Evolutionary conservation across 1,139 yeast species (phyloP).

Genomic region (Candida sanyaensis): DNA sequence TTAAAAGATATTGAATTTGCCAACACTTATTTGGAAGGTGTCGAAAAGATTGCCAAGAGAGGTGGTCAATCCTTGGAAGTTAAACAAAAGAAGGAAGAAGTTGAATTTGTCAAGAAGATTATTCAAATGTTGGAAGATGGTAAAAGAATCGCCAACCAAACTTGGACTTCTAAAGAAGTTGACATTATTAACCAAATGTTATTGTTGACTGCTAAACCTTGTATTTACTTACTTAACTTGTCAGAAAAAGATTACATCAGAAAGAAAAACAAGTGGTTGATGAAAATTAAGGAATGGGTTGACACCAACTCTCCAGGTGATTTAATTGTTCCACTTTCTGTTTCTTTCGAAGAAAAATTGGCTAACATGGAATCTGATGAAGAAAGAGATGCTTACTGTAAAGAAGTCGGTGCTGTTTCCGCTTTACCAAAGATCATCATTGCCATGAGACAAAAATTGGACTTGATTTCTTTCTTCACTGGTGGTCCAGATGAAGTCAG

Average conservation of each 20-base stretch:
- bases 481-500: conserved; percentile 86
- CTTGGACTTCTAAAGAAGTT: conserved; percentile 89
- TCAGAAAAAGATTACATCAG: conserved; percentile 93
- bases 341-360: conserved; percentile 88
- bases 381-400: conserved; percentile 89
- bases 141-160: conserved; percentile 87
- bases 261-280: conserved; percentile 95
- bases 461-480: conserved; percentile 81
- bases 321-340: conserved; percentile 89
- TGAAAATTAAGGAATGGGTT: conserved; percentile 95
- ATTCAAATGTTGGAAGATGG: conserved; percentile 78
- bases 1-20: conserved; percentile 97
- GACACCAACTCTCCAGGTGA: conserved; percentile 95
- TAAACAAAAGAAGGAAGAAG: conserved; percentile 92
- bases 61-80: conserved; percentile 97
- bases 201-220: conserved; percentile 92
- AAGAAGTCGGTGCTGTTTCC: conserved; percentile 80
- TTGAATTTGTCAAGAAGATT: conserved; percentile 74
- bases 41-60: conserved; percentile 83
- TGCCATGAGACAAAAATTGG: conserved; percentile 81
- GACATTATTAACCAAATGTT: conserved; percentile 86
- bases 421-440: conserved; percentile 88
- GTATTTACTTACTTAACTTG: conserved; percentile 91
- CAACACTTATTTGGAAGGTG: conserved; percentile 82
- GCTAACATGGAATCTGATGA: conserved; percentile 87